phyloP scores from a whole-genome alignment of 1,139 yeast genomes.

The Protomyces gravidus region DNA sequence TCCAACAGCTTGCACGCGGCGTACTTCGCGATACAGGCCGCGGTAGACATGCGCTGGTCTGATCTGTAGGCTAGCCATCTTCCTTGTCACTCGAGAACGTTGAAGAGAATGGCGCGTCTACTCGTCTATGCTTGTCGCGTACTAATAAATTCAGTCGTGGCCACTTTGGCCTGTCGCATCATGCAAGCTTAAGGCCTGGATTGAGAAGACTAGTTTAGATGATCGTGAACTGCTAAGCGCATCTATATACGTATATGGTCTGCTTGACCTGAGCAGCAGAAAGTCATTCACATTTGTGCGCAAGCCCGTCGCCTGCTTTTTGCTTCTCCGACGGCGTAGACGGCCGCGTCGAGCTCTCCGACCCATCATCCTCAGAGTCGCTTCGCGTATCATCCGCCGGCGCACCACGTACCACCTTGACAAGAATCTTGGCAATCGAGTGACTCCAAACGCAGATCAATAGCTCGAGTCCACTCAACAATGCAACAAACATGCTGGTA shows the following conservation, averaged over 20 bases:
- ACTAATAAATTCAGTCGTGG: too few relatives aligned
- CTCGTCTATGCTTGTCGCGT: too few relatives aligned
- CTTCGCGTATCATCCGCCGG: conserved; percentile 81
- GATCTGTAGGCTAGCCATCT: not conserved
- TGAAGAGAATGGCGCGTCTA: too few relatives aligned
- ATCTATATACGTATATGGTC: too few relatives aligned
- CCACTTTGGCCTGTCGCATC: too few relatives aligned
- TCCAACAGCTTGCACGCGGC: conserved; percentile 12
- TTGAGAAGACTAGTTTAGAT: too few relatives aligned
- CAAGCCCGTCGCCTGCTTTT: not conserved
- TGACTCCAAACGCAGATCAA: conserved; percentile 70
- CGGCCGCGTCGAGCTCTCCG: not conserved
- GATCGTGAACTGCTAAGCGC: too few relatives aligned
- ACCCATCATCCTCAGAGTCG: conserved; percentile 54
- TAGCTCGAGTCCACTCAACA: conserved; percentile 64
- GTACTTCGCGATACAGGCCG: conserved; percentile 21
- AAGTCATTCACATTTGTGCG: not conserved
- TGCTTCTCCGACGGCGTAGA: not conserved
- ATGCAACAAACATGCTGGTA: conserved; percentile 47
- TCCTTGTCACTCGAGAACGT: too few relatives aligned
- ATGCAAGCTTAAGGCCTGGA: too few relatives aligned
- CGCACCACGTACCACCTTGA: conserved; percentile 63
- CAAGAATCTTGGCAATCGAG: conserved; percentile 65
- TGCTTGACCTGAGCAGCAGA: not conserved
- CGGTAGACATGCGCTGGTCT: conserved; percentile 5